Conservation (phyloP, 257 asterid genomes). For the Ajuga chamaepitys region DNA sequence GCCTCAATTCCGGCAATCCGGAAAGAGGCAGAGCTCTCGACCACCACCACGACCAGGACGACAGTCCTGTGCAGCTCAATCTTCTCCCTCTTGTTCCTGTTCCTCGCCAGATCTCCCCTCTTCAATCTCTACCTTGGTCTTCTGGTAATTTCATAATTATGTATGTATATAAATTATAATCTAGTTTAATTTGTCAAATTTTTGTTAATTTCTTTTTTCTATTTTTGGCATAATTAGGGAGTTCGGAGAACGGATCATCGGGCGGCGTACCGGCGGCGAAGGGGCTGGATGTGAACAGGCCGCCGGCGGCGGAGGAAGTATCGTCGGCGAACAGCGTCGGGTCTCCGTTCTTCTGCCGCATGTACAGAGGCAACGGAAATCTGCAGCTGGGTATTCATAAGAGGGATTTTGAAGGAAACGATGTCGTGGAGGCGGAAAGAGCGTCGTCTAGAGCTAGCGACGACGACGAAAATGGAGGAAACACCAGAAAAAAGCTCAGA, state of each 20-base stretch:
- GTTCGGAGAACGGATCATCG: slow-evolving; percentile 74
- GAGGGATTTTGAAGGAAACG: slow-evolving; percentile 34
- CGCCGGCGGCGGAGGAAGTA: slow-evolving; percentile 53
- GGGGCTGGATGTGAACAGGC: slow-evolving; percentile 47
- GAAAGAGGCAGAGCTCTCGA: slow-evolving; percentile 15
- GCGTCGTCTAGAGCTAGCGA: slow-evolving; percentile 48
- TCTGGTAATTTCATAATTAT: slow-evolving; percentile 35
- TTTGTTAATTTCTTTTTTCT: no score
- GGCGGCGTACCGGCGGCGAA: slow-evolving; percentile 39
- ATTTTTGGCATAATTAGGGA: slow-evolving; percentile 30
- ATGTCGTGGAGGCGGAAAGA: slow-evolving; percentile 42
- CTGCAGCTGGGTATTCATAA: slow-evolving; percentile 18
- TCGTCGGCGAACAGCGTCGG: slow-evolving; percentile 66
- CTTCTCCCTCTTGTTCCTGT: slow-evolving; percentile 51
- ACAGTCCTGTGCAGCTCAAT: slow-evolving; percentile 44
- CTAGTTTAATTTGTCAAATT: no score
- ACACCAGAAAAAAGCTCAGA: slow-evolving; percentile 62
- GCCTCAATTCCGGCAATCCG: slow-evolving; percentile 23
- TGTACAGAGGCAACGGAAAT: slow-evolving; percentile 26
- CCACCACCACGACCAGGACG: slow-evolving; percentile 12
- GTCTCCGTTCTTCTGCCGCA: slow-evolving; percentile 40
- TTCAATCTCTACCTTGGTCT: slow-evolving; percentile 41
- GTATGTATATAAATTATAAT: no score
- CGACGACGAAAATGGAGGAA: slow-evolving; percentile 62
- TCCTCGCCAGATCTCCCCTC: slow-evolving; percentile 32